Conservation (phyloP, 345 rosid species). For the Trapa bicornis region DNA sequence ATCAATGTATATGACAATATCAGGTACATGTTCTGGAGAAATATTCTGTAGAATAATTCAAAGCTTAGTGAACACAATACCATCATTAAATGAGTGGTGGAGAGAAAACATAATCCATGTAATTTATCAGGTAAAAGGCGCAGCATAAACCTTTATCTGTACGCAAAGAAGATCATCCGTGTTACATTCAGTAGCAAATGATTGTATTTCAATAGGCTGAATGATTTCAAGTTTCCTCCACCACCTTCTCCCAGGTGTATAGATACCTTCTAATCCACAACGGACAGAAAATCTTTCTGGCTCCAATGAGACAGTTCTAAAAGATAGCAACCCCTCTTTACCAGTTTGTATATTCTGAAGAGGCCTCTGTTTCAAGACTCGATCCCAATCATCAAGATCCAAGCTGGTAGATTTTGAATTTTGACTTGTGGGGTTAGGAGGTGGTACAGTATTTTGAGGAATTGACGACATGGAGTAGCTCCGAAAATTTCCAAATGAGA, state of each 20-base stretch:
- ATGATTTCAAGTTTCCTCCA: slow-evolving; percentile 78
- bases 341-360: slow-evolving; percentile 32
- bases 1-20: slow-evolving; percentile 72
- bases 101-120: background rate
- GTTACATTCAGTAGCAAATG: slow-evolving; percentile 78
- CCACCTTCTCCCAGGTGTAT: slow-evolving; percentile 92
- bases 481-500: slow-evolving; percentile 79
- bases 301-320: slow-evolving; percentile 80
- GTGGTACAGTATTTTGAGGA: slow-evolving; percentile 60
- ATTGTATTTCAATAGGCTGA: slow-evolving; percentile 81
- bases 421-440: slow-evolving; percentile 46
- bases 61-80: slow-evolving; percentile 3
- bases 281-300: slow-evolving; percentile 81
- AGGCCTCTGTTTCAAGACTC: slow-evolving; percentile 39
- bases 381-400: slow-evolving; percentile 74
- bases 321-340: slow-evolving; percentile 63
- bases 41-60: slow-evolving; percentile 53
- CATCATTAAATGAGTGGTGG: background rate
- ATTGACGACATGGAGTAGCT: slow-evolving; percentile 96
- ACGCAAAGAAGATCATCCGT: slow-evolving; percentile 91
- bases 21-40: slow-evolving; percentile 59
- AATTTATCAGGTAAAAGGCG: slow-evolving; percentile 1
- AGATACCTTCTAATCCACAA: slow-evolving; percentile 91
- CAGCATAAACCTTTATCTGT: slow-evolving; percentile 67
- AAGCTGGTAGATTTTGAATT: slow-evolving; percentile 55